Percentiles rank a stretch among this genome's conserved stretches.
Conservation (phyloP, 768 basidiomycete species). For the Amanita thiersii region DNA sequence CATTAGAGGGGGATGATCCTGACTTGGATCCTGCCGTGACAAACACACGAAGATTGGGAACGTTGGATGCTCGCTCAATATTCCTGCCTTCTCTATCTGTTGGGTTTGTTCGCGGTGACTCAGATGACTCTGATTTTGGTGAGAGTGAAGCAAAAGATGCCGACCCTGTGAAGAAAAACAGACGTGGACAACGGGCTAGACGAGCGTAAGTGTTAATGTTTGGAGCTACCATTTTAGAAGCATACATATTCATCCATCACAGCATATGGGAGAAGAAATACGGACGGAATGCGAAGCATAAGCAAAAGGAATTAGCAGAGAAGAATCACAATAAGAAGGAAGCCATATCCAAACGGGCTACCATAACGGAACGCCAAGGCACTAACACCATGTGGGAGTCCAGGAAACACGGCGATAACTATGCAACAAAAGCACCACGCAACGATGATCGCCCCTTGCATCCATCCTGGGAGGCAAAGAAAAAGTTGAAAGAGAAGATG, state of each 20-base stretch:
- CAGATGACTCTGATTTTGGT: conserved; percentile 70
- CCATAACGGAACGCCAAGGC: conserved; percentile 1
- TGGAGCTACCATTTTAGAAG: background rate
- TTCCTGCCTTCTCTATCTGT: conserved; percentile 88
- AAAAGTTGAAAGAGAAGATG: conserved; percentile 65
- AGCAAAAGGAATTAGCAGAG: conserved; percentile 50
- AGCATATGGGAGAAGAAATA: conserved; percentile 99
- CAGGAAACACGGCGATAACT: conserved; percentile 4
- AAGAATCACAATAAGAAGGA: conserved; percentile 2
- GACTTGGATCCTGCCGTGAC: conserved; percentile 16
- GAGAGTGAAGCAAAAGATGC: conserved; percentile 50
- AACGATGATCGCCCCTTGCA: conserved; percentile 49
- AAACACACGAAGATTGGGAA: background rate
- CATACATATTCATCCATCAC: background rate
- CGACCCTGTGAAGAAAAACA: conserved; percentile 66
- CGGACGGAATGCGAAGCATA: conserved; percentile 85
- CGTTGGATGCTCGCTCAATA: conserved; percentile 17
- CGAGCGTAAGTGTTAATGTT: conserved; percentile 65
- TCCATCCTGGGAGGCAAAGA: conserved; percentile 96
- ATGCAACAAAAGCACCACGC: background rate
- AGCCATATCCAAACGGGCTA: no score
- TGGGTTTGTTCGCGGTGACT: conserved; percentile 77
- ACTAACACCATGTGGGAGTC: background rate
- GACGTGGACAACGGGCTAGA: conserved; percentile 90
- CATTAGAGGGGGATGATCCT: conserved; percentile 21